Percentiles rank a stretch among this genome's conserved stretches.
Evolutionary conservation across 208 protist genomes (phyloP).

Genomic region (Acanthamoeba culbertsoni): DNA sequence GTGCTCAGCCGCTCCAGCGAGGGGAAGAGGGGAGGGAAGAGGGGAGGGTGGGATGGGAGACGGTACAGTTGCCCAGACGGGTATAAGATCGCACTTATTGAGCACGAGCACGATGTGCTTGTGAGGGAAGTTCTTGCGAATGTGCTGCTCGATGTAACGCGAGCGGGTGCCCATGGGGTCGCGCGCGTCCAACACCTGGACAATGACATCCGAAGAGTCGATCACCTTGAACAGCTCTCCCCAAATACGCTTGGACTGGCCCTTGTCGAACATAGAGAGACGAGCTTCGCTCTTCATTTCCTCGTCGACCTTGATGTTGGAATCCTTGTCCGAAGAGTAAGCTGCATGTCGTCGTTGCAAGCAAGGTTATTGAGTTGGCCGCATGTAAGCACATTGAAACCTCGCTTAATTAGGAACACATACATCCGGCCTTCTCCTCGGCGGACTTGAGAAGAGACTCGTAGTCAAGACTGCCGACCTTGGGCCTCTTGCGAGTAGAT

Average conservation of each 20-base stretch:
- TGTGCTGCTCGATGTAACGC: slow-evolving; percentile 90
- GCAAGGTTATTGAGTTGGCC: slow-evolving; percentile 75
- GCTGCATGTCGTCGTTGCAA: background rate
- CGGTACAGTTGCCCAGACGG: slow-evolving; percentile 98
- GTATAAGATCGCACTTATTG: slow-evolving; percentile 99
- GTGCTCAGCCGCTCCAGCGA: too few species aligned
- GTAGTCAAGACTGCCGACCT: slow-evolving; percentile 62
- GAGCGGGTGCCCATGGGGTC: slow-evolving; percentile 98
- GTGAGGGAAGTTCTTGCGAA: slow-evolving; percentile 95
- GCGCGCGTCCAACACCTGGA: slow-evolving; percentile 91
- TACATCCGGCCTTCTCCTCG: background rate
- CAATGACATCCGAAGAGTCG: slow-evolving; percentile 99
- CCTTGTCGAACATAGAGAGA: slow-evolving; percentile 95
- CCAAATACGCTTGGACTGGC: slow-evolving; percentile 98
- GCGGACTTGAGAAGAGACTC: background rate
- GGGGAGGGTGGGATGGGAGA: too few species aligned
- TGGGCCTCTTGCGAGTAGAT: slow-evolving; percentile 90
- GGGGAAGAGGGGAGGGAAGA: too few species aligned
- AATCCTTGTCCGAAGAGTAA: slow-evolving; percentile 83
- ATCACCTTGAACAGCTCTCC: slow-evolving; percentile 99
- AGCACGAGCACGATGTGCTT: slow-evolving; percentile 99
- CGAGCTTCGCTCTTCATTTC: slow-evolving; percentile 63
- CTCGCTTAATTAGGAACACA: background rate
- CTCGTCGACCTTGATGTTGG: slow-evolving; percentile 76
- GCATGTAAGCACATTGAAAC: background rate